A percentile compares a stretch with the other conserved stretches of the same genome.
Conservation (phyloP, 1,284 basidiomycete species). For the Amylostereum chailletii region DNA sequence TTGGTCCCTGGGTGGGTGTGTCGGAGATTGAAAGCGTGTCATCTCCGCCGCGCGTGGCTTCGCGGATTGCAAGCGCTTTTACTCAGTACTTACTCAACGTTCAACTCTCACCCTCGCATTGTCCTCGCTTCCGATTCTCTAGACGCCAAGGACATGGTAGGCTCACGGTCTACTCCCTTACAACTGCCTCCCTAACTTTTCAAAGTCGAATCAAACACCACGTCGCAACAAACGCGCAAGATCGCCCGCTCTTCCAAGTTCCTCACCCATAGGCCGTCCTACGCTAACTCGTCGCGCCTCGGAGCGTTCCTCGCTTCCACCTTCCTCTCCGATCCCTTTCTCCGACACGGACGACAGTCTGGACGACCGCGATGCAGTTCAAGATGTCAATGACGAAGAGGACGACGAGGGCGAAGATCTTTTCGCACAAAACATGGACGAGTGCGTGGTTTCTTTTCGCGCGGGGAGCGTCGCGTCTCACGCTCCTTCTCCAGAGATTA, state of each 20-base stretch:
- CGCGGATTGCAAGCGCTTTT: no score
- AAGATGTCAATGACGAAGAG: constrained; percentile 59
- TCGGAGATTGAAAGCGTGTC: no score
- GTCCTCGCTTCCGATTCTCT: no score
- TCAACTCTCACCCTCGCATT: no score
- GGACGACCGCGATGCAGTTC: constrained; percentile 69
- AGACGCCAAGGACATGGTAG: no score
- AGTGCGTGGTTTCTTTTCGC: constrained; percentile 42
- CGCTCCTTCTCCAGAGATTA: constrained; percentile 64
- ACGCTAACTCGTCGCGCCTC: constrained; percentile 46
- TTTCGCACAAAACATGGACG: constrained; percentile 73
- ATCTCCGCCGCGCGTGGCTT: no score
- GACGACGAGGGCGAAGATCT: constrained; percentile 90
- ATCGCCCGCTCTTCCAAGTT: constrained; percentile 45
- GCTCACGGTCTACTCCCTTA: no score
- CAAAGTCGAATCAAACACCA: not conserved
- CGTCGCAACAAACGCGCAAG: constrained; percentile 53
- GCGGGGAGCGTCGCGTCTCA: constrained; percentile 7
- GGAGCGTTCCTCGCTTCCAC: constrained; percentile 60
- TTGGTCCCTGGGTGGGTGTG: no score
- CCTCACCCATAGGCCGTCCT: constrained; percentile 41
- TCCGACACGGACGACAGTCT: constrained; percentile 82
- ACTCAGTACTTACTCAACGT: no score
- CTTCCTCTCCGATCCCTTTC: constrained; percentile 76
- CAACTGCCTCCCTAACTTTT: no score